These are phyloP conservation scores for Cardamine resedifolia DNA, from an alignment of 345 rosid genomes.

Conservation along the genomic window DNA sequence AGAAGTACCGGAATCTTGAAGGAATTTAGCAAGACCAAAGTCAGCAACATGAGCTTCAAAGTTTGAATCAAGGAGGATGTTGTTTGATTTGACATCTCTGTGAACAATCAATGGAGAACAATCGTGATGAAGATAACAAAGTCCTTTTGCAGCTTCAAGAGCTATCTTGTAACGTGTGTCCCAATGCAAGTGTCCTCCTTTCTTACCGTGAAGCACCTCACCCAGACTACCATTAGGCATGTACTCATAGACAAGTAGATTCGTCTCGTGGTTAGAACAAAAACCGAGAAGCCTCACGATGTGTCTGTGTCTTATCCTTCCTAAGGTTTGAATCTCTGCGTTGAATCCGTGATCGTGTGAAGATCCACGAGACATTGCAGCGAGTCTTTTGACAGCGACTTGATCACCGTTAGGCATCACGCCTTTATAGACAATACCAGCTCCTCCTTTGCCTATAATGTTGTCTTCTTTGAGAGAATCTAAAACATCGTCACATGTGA, in stretches of 20 bases:
- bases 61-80: constrained; percentile 75
- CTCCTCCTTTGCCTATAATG: constrained; percentile 93
- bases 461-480: constrained; percentile 87
- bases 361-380: constrained; percentile 80
- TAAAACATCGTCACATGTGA: constrained; percentile 77
- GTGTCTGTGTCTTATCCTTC: constrained; percentile 83
- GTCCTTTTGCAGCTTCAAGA: constrained; percentile 83
- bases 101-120: constrained; percentile 88
- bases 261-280: constrained; percentile 89
- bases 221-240: constrained; percentile 95
- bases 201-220: constrained; percentile 86
- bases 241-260: constrained; percentile 82
- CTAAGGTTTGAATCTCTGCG: constrained; percentile 92
- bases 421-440: constrained; percentile 88
- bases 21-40: constrained; percentile 89
- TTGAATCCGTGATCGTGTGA: constrained; percentile 97
- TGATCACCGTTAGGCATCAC: constrained; percentile 72
- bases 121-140: constrained; percentile 87
- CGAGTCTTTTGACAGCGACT: constrained; percentile 81
- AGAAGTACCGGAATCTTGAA: constrained; percentile 89
- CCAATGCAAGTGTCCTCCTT: constrained; percentile 93
- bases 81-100: constrained; percentile 85
- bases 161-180: constrained; percentile 83
- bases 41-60: constrained; percentile 96
- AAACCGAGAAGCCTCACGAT: constrained; percentile 81